Base-by-base conservation (phyloP, 129 eudicot species). In the Flaveria sonorensis region DNA sequence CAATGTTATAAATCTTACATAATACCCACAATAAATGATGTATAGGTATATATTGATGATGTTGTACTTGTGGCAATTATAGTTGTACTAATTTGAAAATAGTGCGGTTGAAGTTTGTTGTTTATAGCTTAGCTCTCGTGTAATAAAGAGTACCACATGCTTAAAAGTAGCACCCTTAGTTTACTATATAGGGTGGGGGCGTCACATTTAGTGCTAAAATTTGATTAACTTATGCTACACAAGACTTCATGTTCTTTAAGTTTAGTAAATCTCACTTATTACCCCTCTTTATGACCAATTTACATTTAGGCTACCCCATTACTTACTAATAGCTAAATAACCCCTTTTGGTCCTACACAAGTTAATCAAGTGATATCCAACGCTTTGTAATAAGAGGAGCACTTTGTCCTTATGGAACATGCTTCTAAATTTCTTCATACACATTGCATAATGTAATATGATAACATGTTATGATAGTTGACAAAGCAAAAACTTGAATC, bases 171-270 rank as follows among this genome's bases (percentile, higher is more conserved):
- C 47, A 74, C 76, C 52, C 80, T 81, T 36, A 36, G 40, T 36
- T 36, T 81, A 66, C 80, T 24, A 74, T 81, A 67, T 81, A 81
- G 84, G 75, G 84, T 81, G 70, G 84, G 84, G 71, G 52, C 84
- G 53, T 56, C 59, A 81, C 75, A 81, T 81, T 81, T 74, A 74
- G 84, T 81, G 84, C 80, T 81, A 56, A 74, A 74, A 64, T 67
- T 73, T 45, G 80, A 10, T 81, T 73, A 81, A 74, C 19, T 81
- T 30, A 63, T 14, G 45, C 20, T 19, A 63, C 13, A 30, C 16
- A 64, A 61, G 46, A 63, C 45, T 63, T 63, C 20, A 63, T 32
- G 69, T 30, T 30, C 69, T 63, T 30, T 63, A 32, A 40, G 57
- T 73, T 73, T 4, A 12, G 56, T 67, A 67, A 74, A 74, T 73